Percentiles rank a stretch among this genome's conserved stretches.
Evolutionary conservation across 306 rosid genomes (phyloP).

Genomic region (Trifolium dubium): DNA sequence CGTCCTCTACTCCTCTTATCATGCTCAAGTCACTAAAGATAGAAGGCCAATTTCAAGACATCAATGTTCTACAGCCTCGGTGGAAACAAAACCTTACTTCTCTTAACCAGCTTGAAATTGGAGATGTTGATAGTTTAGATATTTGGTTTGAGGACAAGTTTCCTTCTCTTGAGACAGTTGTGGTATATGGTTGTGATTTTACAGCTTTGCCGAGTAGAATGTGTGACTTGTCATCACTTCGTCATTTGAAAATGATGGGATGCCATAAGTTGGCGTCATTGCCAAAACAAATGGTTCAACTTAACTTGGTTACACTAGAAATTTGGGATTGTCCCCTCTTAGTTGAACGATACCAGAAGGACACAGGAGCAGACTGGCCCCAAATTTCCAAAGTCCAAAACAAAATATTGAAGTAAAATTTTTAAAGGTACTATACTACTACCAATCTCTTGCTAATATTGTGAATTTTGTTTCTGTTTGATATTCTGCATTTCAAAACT

Average conservation of each 20-base stretch:
- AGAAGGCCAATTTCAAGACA: neutral
- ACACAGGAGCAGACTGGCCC: constrained; percentile 20
- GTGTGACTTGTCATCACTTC: neutral
- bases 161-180: neutral
- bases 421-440: neutral
- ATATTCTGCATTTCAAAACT: neutral
- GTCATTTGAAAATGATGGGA: neutral
- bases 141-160: neutral
- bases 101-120: neutral
- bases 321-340: neutral
- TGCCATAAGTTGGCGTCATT: neutral
- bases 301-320: constrained; percentile 1
- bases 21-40: neutral
- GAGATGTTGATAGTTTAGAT: neutral
- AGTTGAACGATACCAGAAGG: neutral
- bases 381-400: constrained; percentile 14
- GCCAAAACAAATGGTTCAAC: neutral
- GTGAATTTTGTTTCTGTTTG: neutral
- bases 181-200: neutral
- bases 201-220: neutral
- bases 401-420: neutral
- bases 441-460: neutral
- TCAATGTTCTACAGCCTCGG: neutral
- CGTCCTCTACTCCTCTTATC: constrained; percentile 2
- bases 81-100: neutral